phyloP scores from a whole-genome alignment of 2,329 filamentous ascomycete species.

The Cercospora sp. region DNA sequence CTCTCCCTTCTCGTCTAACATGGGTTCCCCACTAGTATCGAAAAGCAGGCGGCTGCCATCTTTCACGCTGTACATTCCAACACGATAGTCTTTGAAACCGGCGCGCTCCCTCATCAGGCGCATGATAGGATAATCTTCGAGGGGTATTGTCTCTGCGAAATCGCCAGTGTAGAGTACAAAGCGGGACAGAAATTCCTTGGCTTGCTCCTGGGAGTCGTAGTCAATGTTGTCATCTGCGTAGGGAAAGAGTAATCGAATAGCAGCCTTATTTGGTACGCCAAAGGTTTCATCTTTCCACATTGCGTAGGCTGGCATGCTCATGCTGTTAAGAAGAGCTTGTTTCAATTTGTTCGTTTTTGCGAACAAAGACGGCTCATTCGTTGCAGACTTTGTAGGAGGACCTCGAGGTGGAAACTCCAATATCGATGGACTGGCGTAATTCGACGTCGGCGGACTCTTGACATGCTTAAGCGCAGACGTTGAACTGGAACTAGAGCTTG shows the following conservation, averaged over 20 bases:
- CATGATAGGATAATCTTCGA: constrained; percentile 67
- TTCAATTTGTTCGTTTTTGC: constrained; percentile 75
- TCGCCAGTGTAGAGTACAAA: constrained; percentile 67
- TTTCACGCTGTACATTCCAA: constrained; percentile 63
- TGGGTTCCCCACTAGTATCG: constrained; percentile 66
- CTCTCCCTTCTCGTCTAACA: constrained; percentile 66
- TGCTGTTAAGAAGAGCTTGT: constrained; percentile 73
- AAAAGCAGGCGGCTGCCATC: constrained; percentile 58
- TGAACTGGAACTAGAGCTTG: constrained; percentile 33
- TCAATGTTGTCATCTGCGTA: constrained; percentile 38
- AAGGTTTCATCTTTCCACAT: constrained; percentile 81
- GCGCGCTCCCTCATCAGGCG: constrained; percentile 62
- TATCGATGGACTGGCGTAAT: constrained; percentile 54
- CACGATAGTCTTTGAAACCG: constrained; percentile 58
- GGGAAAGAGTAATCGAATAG: constrained; percentile 43
- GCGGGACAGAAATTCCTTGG: constrained; percentile 56
- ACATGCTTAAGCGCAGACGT: neutral
- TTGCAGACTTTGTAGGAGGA: constrained; percentile 59
- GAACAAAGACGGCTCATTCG: constrained; percentile 63
- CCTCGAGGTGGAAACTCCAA: constrained; percentile 67
- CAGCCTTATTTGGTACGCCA: constrained; percentile 70
- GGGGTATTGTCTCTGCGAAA: constrained; percentile 59
- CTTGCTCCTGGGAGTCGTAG: constrained; percentile 40
- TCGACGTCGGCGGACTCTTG: constrained; percentile 32
- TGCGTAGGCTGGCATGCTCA: constrained; percentile 70